These are phyloP conservation scores for Kurtzmaniella fragi DNA, from an alignment of 805 yeast species.

Conservation along the genomic window DNA sequence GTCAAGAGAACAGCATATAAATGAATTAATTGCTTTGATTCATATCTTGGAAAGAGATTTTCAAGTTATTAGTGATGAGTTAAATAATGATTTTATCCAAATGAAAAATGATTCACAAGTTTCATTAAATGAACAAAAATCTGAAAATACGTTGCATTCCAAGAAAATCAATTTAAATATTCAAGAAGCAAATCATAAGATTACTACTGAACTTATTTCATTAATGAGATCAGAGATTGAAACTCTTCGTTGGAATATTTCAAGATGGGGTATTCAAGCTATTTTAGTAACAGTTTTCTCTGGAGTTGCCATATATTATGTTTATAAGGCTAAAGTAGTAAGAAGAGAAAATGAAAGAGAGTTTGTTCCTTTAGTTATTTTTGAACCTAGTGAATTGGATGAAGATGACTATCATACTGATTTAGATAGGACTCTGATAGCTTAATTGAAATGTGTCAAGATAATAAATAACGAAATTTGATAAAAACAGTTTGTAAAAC, in stretches of 20 bases:
- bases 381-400: slow-evolving; percentile 45
- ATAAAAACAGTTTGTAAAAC: too few species aligned
- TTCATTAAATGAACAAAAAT: slow-evolving; percentile 79
- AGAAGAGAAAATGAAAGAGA: slow-evolving; percentile 19
- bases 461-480: too few species aligned
- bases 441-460: background rate
- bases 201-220: slow-evolving; percentile 73
- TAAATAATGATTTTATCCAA: slow-evolving; percentile 54
- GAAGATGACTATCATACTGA: slow-evolving; percentile 54
- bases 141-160: slow-evolving; percentile 74
- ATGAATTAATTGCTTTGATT: slow-evolving; percentile 60
- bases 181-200: slow-evolving; percentile 80
- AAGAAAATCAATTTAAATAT: slow-evolving; percentile 62
- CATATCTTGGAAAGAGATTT: slow-evolving; percentile 69
- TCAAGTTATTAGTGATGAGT: slow-evolving; percentile 69
- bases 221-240: slow-evolving; percentile 85
- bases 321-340: slow-evolving; percentile 24
- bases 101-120: slow-evolving; percentile 74
- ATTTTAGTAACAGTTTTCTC: slow-evolving; percentile 61
- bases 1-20: slow-evolving; percentile 64
- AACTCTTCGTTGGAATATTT: slow-evolving; percentile 86
- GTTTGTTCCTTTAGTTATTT: slow-evolving; percentile 38
- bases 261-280: slow-evolving; percentile 80
- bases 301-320: slow-evolving; percentile 48
- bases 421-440: slow-evolving; percentile 32